These are phyloP conservation scores for Fraxinus baroniana DNA, from an alignment of 305 asterid genomes.

Conservation along the genomic window DNA sequence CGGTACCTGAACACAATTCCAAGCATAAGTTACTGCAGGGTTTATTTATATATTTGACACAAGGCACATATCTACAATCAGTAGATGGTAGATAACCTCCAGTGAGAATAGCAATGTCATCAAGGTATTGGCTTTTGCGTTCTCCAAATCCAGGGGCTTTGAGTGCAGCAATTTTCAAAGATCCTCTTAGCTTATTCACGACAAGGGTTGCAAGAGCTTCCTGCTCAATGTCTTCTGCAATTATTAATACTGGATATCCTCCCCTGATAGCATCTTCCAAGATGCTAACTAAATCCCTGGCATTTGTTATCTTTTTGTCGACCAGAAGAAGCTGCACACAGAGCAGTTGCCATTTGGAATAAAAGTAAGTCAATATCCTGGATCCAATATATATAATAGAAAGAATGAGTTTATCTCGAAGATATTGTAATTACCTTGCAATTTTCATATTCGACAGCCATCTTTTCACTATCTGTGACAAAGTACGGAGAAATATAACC, in stretches of 20 bases:
- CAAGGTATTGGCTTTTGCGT: conserved; percentile 52
- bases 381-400: neutral
- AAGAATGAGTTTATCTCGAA: neutral
- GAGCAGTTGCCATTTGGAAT: neutral
- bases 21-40: neutral
- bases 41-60: neutral
- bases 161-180: conserved; percentile 47
- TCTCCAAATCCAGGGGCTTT: conserved; percentile 63
- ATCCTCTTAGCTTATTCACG: conserved; percentile 50
- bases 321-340: conserved; percentile 41
- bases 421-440: conserved; percentile 33
- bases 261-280: conserved; percentile 53
- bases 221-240: conserved; percentile 56
- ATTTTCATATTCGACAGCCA: conserved; percentile 48
- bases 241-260: conserved; percentile 45
- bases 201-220: conserved; percentile 56
- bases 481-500: conserved; percentile 53
- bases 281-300: conserved; percentile 41
- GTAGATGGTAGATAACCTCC: conserved; percentile 34
- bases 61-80: neutral
- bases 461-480: conserved; percentile 50
- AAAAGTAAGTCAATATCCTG: neutral
- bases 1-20: conserved; percentile 25
- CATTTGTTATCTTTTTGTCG: conserved; percentile 51
- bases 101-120: conserved; percentile 49